Conservation (phyloP, 2,329 filamentous ascomycete genomes). For the Paecilomyces dactylethromorphus region DNA sequence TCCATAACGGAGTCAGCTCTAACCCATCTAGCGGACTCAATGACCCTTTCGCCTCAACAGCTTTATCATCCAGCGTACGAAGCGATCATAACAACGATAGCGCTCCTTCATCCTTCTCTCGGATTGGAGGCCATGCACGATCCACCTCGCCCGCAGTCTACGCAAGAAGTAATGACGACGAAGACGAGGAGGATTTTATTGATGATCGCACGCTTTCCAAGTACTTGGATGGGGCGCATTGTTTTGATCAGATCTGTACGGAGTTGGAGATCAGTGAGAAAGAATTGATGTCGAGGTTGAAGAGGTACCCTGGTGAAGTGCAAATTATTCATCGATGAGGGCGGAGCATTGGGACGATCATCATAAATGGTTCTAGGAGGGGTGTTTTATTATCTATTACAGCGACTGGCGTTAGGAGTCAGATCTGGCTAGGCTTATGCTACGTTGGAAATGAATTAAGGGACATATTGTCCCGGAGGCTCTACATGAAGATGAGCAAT, state of each 20-base stretch:
- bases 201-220: slow-evolving; percentile 32
- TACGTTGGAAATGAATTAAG: no score
- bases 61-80: not conserved
- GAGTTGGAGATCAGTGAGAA: slow-evolving; percentile 43
- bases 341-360: not conserved
- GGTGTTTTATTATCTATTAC: no score
- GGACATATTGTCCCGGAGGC: not conserved
- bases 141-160: not conserved
- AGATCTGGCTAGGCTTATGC: no score
- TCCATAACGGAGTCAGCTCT: slow-evolving; percentile 2
- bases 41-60: not conserved
- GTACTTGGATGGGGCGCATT: slow-evolving; percentile 43
- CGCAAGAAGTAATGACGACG: slow-evolving; percentile 13
- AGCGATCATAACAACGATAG: slow-evolving; percentile 1
- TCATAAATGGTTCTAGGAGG: not conserved
- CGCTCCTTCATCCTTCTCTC: not conserved
- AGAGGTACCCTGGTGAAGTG: slow-evolving; percentile 37
- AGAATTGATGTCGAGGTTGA: slow-evolving; percentile 37
- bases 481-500: not conserved
- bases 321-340: slow-evolving; percentile 40
- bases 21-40: not conserved
- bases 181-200: slow-evolving; percentile 25
- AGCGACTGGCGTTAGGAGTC: no score
- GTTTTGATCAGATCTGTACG: slow-evolving; percentile 46
- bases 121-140: not conserved